phyloP scores from a whole-genome alignment of 169 alveolate species.

The Eimeria acervulina region DNA sequence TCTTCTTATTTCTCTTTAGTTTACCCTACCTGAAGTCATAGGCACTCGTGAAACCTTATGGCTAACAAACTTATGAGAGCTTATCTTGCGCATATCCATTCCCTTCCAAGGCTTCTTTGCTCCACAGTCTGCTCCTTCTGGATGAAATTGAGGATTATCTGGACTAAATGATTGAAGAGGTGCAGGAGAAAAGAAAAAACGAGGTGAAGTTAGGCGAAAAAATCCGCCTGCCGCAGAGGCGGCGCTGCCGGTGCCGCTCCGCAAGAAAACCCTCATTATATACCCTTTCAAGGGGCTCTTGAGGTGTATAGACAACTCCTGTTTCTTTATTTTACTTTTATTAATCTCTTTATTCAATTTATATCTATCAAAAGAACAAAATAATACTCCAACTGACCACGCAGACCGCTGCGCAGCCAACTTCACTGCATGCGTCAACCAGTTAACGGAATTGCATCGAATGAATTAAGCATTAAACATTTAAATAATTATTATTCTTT shows the following conservation, averaged over 20 bases:
- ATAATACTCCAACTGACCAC: background rate
- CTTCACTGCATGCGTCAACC: background rate
- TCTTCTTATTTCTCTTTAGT: background rate
- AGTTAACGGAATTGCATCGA: background rate
- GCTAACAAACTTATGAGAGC: slow-evolving; percentile 58
- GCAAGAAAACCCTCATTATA: background rate
- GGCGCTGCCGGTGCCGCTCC: background rate
- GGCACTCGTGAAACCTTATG: slow-evolving; percentile 60
- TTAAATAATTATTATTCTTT: too few species aligned
- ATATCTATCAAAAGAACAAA: background rate
- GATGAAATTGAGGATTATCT: slow-evolving; percentile 60
- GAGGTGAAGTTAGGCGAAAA: slow-evolving; percentile 24
- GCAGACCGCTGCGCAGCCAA: background rate
- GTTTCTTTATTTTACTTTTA: background rate
- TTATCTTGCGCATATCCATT: slow-evolving; percentile 77
- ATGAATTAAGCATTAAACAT: too few species aligned
- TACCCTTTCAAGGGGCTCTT: background rate
- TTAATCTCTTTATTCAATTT: background rate
- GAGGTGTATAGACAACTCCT: background rate
- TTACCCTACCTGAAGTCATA: slow-evolving; percentile 45
- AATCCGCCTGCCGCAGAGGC: slow-evolving; percentile 22
- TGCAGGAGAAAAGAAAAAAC: slow-evolving; percentile 59
- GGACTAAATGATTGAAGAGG: slow-evolving; percentile 67
- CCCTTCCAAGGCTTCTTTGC: slow-evolving; percentile 74
- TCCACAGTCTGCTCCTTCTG: slow-evolving; percentile 50